These are phyloP conservation scores for Baorangia bicolor DNA, from an alignment of 768 basidiomycete genomes.

Conservation along the genomic window DNA sequence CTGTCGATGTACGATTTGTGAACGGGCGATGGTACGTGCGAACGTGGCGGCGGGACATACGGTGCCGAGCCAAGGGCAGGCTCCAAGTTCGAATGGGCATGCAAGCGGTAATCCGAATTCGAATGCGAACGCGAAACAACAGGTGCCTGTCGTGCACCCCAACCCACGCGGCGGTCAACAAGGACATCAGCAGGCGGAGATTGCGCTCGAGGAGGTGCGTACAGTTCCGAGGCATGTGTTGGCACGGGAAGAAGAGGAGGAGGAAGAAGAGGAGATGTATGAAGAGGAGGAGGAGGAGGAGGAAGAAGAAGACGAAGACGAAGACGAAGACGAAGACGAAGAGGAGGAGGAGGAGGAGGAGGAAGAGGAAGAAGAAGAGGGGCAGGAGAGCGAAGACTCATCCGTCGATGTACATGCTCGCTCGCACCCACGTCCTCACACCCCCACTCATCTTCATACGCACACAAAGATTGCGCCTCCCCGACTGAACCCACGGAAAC, in stretches of 20 bases:
- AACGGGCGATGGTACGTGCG: conserved; percentile 57
- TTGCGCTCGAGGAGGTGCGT: conserved; percentile 27
- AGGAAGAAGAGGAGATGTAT: conserved; percentile 26
- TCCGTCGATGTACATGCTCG: conserved; percentile 7
- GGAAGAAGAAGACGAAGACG: conserved; percentile 30
- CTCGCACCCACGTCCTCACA: conserved; percentile 6
- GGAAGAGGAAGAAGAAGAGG: conserved; percentile 36
- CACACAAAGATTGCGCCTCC: conserved; percentile 14
- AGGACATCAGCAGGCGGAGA: conserved; percentile 16
- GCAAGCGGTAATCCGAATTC: neutral
- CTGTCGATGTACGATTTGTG: conserved; percentile 72
- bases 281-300: conserved; percentile 29
- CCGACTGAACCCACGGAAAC: conserved; percentile 32
- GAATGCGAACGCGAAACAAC: conserved; percentile 5
- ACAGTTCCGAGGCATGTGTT: conserved; percentile 15
- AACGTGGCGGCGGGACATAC: conserved; percentile 43
- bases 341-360: conserved; percentile 20
- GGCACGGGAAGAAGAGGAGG: conserved; percentile 32
- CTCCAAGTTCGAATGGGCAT: conserved; percentile 6
- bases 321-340: conserved; percentile 26
- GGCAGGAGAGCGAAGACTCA: conserved; percentile 31
- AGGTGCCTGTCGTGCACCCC: neutral
- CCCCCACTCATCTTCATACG: neutral
- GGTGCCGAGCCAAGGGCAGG: conserved; percentile 29
- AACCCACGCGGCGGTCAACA: conserved; percentile 11